phyloP scores from a whole-genome alignment of 2,329 filamentous ascomycete genomes.

The Aspergillus arachidicola region DNA sequence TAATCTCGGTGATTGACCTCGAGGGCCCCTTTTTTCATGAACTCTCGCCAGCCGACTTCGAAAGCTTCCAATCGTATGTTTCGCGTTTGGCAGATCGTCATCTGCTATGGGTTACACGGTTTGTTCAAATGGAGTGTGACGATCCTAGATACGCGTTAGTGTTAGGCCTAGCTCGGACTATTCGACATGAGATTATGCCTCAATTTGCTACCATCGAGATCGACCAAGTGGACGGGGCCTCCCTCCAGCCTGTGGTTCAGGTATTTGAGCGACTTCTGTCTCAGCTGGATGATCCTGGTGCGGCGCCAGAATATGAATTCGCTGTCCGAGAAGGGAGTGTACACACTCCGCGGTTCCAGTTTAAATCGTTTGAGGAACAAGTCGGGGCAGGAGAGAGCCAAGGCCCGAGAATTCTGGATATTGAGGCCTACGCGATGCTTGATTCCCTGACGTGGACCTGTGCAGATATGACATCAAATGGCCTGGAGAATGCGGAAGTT shows the following conservation, averaged over 20 bases:
- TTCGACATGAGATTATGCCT: slow-evolving; percentile 13
- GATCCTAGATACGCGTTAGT: slow-evolving; percentile 16
- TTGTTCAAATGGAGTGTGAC: slow-evolving; percentile 11
- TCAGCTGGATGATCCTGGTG: neutral
- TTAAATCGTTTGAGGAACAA: slow-evolving; percentile 10
- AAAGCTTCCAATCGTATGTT: neutral
- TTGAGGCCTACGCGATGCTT: slow-evolving; percentile 13
- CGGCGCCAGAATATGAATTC: slow-evolving; percentile 17
- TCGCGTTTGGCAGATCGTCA: neutral
- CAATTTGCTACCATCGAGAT: slow-evolving; percentile 16
- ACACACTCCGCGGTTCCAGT: slow-evolving; percentile 14
- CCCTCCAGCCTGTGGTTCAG: slow-evolving; percentile 4
- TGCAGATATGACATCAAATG: neutral
- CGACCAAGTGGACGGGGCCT: slow-evolving; percentile 9
- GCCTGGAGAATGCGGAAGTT: slow-evolving; percentile 23
- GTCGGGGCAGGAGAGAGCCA: neutral
- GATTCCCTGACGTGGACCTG: slow-evolving; percentile 13
- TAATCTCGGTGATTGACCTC: slow-evolving; percentile 20
- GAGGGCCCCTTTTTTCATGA: slow-evolving; percentile 15
- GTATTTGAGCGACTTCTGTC: slow-evolving; percentile 11
- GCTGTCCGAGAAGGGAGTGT: slow-evolving; percentile 11
- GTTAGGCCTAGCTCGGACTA: slow-evolving; percentile 15
- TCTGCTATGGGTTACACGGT: slow-evolving; percentile 14
- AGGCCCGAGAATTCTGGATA: slow-evolving; percentile 5
- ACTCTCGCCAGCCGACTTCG: slow-evolving; percentile 6